Conservation (phyloP, 116 monocot genomes). For the Trichopus zeylanicus region DNA sequence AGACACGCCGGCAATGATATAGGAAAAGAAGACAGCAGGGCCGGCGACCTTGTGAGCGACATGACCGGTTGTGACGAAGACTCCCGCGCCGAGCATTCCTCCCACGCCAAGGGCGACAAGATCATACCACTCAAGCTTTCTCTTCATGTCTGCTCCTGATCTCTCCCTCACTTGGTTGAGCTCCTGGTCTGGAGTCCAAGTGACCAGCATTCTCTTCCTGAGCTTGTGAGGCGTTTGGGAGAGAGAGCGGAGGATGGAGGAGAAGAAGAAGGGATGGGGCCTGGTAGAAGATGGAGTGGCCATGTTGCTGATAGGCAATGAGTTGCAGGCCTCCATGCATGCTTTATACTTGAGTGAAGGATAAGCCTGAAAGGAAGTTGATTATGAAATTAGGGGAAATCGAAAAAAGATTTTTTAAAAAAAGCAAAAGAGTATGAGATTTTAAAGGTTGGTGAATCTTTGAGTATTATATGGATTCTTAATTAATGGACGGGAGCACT, state of each 20-base stretch:
- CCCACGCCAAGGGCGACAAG: conserved; percentile 63
- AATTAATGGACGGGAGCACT: not conserved
- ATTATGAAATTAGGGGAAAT: no score
- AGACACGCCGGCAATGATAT: conserved; percentile 47
- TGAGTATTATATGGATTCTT: not conserved
- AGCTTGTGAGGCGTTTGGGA: conserved; percentile 2
- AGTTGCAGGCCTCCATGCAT: not conserved
- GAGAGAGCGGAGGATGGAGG: not conserved
- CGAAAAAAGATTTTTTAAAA: no score
- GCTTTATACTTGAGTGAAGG: no score
- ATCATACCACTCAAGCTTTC: conserved; percentile 64
- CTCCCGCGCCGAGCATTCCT: conserved; percentile 77
- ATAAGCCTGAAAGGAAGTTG: no score
- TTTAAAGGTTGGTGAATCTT: not conserved
- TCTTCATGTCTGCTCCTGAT: conserved; percentile 71
- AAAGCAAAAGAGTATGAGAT: no score
- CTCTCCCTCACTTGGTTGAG: conserved; percentile 53
- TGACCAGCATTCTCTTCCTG: conserved; percentile 3
- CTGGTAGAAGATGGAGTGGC: not conserved
- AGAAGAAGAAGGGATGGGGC: not conserved
- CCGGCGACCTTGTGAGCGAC: conserved; percentile 43
- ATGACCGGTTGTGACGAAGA: conserved; percentile 61
- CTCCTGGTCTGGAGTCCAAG: conserved; percentile 49
- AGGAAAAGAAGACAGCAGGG: conserved; percentile 55
- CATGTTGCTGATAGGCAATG: not conserved